Percentiles rank a stretch among this genome's conserved stretches.
phyloP scores from a whole-genome alignment of 2,329 filamentous ascomycete genomes.

The Colletotrichum lentis region DNA sequence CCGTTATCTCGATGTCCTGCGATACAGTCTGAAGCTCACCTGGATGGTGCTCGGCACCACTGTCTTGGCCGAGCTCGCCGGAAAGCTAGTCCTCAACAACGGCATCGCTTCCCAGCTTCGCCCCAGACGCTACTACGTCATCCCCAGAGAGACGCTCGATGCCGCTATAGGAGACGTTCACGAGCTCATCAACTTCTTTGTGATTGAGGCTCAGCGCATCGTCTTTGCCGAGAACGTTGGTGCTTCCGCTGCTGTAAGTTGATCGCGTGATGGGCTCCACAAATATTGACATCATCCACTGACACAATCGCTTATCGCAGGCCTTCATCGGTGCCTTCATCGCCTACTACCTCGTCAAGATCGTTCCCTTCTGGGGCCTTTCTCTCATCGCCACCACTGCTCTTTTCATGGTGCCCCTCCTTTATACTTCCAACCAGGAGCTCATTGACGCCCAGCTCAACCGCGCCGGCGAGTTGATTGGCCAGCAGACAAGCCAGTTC shows the following conservation, averaged over 20 bases:
- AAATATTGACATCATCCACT: conserved; percentile 29
- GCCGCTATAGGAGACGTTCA: conserved; percentile 69
- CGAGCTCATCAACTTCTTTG: conserved; percentile 76
- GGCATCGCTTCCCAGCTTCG: conserved; percentile 72
- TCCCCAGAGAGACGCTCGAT: conserved; percentile 70
- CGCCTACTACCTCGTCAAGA: conserved; percentile 74
- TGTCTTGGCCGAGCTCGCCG: conserved; percentile 66
- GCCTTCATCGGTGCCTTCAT: conserved; percentile 68
- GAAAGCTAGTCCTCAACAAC: conserved; percentile 68
- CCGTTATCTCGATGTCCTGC: conserved; percentile 71
- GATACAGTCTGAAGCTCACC: conserved; percentile 71
- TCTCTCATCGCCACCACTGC: conserved; percentile 66
- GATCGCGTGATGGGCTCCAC: conserved; percentile 25
- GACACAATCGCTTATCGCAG: conserved; percentile 47
- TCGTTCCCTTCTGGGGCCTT: conserved; percentile 75
- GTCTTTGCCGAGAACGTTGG: conserved; percentile 73
- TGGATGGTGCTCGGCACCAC: conserved; percentile 69
- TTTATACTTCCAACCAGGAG: conserved; percentile 75
- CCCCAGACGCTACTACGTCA: conserved; percentile 72
- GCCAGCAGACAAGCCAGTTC: conserved; percentile 70
- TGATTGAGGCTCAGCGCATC: conserved; percentile 74
- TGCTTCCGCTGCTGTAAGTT: conserved; percentile 66
- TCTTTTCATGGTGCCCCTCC: conserved; percentile 68
- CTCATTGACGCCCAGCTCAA: conserved; percentile 71
- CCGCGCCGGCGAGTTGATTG: conserved; percentile 65